phyloP scores from a whole-genome alignment of 2,329 filamentous ascomycete species.

The Alternaria sp. region DNA sequence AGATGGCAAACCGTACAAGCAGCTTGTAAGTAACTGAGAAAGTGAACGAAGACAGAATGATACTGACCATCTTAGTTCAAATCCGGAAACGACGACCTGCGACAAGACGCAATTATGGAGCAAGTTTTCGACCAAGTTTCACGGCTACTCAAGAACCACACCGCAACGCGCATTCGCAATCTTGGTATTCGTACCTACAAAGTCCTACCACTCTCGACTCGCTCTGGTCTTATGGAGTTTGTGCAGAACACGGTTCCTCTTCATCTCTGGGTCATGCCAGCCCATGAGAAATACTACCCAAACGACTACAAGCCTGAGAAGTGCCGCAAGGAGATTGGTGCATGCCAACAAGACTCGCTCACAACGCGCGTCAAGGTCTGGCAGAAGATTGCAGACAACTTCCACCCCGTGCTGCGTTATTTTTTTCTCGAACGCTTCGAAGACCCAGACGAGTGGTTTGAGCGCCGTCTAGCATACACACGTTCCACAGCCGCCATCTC shows the following conservation, averaged over 20 bases:
- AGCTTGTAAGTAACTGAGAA: constrained; percentile 66
- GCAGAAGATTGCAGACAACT: constrained; percentile 78
- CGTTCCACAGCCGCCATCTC: constrained; percentile 93
- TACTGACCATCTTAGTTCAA: constrained; percentile 68
- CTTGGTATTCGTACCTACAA: constrained; percentile 96
- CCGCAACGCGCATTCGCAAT: constrained; percentile 84
- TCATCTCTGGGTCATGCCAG: constrained; percentile 89
- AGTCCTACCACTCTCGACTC: constrained; percentile 85
- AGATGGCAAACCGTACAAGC: constrained; percentile 82
- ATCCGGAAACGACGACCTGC: constrained; percentile 92
- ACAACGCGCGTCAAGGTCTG: constrained; percentile 78
- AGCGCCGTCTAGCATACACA: constrained; percentile 86
- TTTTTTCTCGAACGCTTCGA: constrained; percentile 97
- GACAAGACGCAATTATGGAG: constrained; percentile 99
- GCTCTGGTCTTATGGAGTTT: constrained; percentile 94
- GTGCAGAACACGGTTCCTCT: constrained; percentile 92
- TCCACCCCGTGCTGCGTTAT: constrained; percentile 92
- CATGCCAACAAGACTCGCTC: constrained; percentile 72
- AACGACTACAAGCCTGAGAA: constrained; percentile 78
- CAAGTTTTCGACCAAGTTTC: constrained; percentile 98
- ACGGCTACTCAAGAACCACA: constrained; percentile 83
- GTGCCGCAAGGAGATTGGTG: constrained; percentile 81
- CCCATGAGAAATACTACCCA: constrained; percentile 86
- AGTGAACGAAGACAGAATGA: background rate
- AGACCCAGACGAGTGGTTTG: constrained; percentile 96